These are phyloP conservation scores for Groenewaldozyma sp. DNA, from an alignment of 1,139 yeast species.

Conservation along the genomic window DNA sequence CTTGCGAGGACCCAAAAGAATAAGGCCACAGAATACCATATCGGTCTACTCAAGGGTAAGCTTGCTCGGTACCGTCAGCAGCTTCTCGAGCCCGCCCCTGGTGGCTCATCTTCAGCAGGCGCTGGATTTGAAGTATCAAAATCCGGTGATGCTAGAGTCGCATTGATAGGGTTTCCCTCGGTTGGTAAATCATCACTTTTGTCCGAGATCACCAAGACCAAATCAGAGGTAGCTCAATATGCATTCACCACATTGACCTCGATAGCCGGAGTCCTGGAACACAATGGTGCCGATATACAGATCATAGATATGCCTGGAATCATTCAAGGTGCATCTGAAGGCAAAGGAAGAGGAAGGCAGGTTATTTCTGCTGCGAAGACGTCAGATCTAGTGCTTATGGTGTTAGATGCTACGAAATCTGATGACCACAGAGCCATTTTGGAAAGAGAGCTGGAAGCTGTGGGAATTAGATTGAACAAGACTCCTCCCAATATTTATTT, in stretches of 20 bases:
- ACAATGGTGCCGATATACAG: conserved; percentile 95
- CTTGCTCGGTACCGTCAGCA: conserved; percentile 91
- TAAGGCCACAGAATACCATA: conserved; percentile 95
- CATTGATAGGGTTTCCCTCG: conserved; percentile 92
- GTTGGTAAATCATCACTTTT: conserved; percentile 93
- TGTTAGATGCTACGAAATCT: conserved; percentile 90
- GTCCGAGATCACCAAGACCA: conserved; percentile 79
- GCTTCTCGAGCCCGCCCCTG: conserved; percentile 78
- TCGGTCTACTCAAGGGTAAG: conserved; percentile 89
- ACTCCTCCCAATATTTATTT: conserved; percentile 72
- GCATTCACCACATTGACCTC: conserved; percentile 95
- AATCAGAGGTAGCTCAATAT: conserved; percentile 89
- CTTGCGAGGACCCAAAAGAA: conserved; percentile 93
- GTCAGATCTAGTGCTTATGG: conserved; percentile 87
- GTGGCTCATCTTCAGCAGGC: conserved; percentile 66
- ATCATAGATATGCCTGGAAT: conserved; percentile 96
- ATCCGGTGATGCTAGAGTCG: conserved; percentile 94
- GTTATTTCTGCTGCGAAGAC: conserved; percentile 95
- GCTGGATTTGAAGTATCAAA: conserved; percentile 94
- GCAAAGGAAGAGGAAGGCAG: conserved; percentile 96
- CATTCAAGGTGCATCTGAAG: conserved; percentile 93
- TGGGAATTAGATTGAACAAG: conserved; percentile 84
- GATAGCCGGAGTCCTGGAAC: conserved; percentile 89
- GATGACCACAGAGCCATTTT: conserved; percentile 78
- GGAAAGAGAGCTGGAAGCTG: conserved; percentile 84